Evolutionary conservation across 108 stramenopile species (phyloP).

Genomic region (Pseudonitzschia multiseries): DNA sequence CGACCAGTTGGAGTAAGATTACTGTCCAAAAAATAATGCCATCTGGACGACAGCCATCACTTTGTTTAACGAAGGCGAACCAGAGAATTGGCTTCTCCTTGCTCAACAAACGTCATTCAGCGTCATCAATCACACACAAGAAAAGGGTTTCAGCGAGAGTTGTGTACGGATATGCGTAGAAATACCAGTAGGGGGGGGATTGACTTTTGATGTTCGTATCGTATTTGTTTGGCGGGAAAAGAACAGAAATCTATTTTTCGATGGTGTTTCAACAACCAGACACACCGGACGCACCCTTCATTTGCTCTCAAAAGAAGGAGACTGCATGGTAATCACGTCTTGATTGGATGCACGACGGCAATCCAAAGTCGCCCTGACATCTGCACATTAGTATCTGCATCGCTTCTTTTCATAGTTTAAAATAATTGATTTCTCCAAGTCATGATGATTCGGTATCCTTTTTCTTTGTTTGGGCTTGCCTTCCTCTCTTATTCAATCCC

Average conservation of each 20-base stretch:
- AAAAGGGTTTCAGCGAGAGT: background rate
- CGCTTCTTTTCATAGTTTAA: background rate
- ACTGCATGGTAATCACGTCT: too few species aligned
- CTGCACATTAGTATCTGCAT: too few species aligned
- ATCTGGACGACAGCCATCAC: background rate
- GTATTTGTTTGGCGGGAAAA: background rate
- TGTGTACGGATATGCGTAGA: background rate
- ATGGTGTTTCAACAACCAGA: background rate
- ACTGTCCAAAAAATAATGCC: too few species aligned
- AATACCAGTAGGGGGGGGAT: too few species aligned
- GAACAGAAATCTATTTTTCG: background rate
- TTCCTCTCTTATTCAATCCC: background rate
- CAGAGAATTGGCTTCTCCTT: background rate
- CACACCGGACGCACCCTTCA: background rate
- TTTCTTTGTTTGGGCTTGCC: background rate
- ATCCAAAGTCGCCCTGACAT: too few species aligned
- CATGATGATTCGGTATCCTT: conserved; percentile 1
- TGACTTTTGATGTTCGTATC: background rate
- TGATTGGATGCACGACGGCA: too few species aligned
- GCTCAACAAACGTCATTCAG: background rate
- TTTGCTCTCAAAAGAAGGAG: too few species aligned
- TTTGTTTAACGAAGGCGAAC: conserved; percentile 3
- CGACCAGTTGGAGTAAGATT: too few species aligned
- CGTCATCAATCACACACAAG: background rate
- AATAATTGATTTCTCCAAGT: background rate